Evolutionary conservation across 2,329 filamentous ascomycete species (phyloP), one percentile per base, ranked within the genome.

Genomic region (Juglanconis oblonga): DNA sequence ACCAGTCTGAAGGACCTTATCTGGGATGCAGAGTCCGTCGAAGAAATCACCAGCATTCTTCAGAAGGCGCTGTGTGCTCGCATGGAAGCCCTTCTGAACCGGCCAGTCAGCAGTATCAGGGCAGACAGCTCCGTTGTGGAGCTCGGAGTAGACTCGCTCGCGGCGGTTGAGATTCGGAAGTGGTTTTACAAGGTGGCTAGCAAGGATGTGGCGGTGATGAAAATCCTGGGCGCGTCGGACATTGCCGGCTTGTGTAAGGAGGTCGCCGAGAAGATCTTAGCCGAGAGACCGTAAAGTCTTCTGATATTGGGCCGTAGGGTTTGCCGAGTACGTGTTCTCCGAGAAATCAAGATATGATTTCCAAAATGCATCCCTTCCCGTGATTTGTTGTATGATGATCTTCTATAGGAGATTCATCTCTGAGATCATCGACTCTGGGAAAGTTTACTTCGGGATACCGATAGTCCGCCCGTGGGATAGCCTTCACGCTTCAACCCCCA

Each of bases 101-200:
- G 75, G 2, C 63, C 64, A 0, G 64, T 67, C 5, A 69, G 69
- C 4, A 61, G 60, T 3, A 67, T 77, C 29, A 67, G 66, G n/a
- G 60, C 65, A 0, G 68, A 73, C 7, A 67, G 69, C 54, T 73
- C 68, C 55, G 60, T 77, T 8, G 60, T 64, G 2, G 75, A 77
- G 36, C 64, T 79, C 1, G 77, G 77, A 3, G 68, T 77, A 4
- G 76, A 79, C 65, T 77, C 76, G 7, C 69, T 79, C 2, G 70
- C 72, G 0, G 76, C 76, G 0, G 74, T 73, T 3, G 72, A 74
- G 73, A 74, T 80, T 2, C 73, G 79, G 1, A 66, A 72, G 1
- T 83, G 80, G 80, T 76, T 81, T 55, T 69, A 74, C 57, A 77
- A 77, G 63, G 68, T 73, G 14, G 52, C 79, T 0, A 68, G 74